Conservation (phyloP, 164 flowering plant genomes). For the Tinospora cordifolia region DNA sequence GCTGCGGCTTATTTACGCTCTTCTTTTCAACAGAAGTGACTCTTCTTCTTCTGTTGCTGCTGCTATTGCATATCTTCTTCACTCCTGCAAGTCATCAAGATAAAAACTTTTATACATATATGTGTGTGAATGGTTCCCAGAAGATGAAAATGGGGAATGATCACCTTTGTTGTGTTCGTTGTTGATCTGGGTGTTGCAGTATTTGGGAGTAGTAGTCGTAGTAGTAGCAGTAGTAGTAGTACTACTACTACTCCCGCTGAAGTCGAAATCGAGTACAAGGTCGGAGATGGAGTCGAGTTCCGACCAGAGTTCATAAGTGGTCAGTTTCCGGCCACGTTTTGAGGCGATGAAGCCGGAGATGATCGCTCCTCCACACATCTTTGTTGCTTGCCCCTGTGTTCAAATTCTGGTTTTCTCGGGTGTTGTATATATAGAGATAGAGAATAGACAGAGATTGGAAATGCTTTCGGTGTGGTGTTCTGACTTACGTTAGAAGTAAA, state of each 20-base stretch:
- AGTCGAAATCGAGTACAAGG: background rate
- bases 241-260: background rate
- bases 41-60: too few species aligned
- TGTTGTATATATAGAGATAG: too few species aligned
- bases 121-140: too few species aligned
- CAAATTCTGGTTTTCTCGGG: too few species aligned
- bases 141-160: background rate
- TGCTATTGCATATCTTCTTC: too few species aligned
- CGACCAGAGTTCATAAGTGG: background rate
- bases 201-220: background rate
- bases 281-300: background rate
- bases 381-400: too few species aligned
- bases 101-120: too few species aligned
- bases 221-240: background rate
- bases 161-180: background rate
- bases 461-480: too few species aligned
- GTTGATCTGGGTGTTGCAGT: background rate
- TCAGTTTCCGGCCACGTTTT: background rate
- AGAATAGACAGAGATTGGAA: too few species aligned
- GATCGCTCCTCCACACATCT: slow-evolving; percentile 1
- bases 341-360: background rate
- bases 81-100: too few species aligned
- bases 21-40: too few species aligned
- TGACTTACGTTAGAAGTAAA: background rate
- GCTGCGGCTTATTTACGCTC: too few species aligned